Percentiles rank a stretch among this genome's conserved stretches.
phyloP scores from a whole-genome alignment of 2,329 filamentous ascomycete genomes.

The Phaeosphaeriaceae sp. region DNA sequence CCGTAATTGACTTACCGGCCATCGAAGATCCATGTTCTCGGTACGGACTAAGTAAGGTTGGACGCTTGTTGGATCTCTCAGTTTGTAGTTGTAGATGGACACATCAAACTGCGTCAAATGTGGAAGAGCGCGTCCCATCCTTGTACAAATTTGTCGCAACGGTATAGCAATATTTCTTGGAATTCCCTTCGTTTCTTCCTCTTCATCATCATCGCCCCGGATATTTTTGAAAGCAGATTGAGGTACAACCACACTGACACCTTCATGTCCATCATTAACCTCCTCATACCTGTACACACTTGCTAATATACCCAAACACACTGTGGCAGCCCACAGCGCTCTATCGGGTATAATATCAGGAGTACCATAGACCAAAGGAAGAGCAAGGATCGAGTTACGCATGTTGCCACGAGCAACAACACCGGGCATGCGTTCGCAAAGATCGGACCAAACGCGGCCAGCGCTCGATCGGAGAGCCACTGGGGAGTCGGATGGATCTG shows the following conservation, averaged over 20 bases:
- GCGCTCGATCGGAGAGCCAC: conserved; percentile 56
- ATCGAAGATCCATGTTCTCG: conserved; percentile 61
- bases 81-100: conserved; percentile 60
- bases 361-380: conserved; percentile 58
- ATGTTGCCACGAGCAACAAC: conserved; percentile 59
- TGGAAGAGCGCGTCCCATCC: conserved; percentile 61
- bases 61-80: conserved; percentile 56
- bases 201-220: conserved; percentile 56
- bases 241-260: conserved; percentile 48
- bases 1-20: conserved; percentile 54
- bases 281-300: conserved; percentile 62
- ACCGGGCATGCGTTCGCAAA: conserved; percentile 61
- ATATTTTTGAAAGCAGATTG: conserved; percentile 48
- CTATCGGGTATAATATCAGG: conserved; percentile 59
- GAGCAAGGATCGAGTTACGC: conserved; percentile 55
- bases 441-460: conserved; percentile 60
- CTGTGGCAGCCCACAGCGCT: conserved; percentile 60
- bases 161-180: conserved; percentile 58
- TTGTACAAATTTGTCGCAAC: conserved; percentile 58
- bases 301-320: conserved; percentile 60
- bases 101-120: conserved; percentile 62
- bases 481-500: conserved; percentile 58
- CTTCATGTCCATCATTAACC: conserved; percentile 59
- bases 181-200: conserved; percentile 58
- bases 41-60: conserved; percentile 60